Conservation (phyloP, 768 basidiomycete genomes). For the Suillus subaureus region DNA sequence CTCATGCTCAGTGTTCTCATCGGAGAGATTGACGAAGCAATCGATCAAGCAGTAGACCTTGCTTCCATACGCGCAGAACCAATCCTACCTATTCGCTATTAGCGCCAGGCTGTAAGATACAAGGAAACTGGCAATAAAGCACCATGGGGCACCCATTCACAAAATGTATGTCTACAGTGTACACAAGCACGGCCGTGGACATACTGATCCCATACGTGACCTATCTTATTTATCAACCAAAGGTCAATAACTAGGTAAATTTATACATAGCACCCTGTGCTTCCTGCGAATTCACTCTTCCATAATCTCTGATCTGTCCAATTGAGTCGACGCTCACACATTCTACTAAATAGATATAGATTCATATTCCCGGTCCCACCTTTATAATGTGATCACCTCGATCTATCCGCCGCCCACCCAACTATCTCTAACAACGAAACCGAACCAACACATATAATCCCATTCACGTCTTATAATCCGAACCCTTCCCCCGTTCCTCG, state of each 20-base stretch:
- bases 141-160: background rate
- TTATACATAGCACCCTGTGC: constrained; percentile 6
- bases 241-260: background rate
- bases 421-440: background rate
- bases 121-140: background rate
- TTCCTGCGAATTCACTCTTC: background rate
- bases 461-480: background rate
- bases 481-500: background rate
- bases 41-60: constrained; percentile 77
- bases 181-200: background rate
- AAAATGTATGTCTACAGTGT: constrained; percentile 7
- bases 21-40: constrained; percentile 82
- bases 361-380: background rate
- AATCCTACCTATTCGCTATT: constrained; percentile 80
- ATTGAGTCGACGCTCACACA: background rate
- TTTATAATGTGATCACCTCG: background rate
- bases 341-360: background rate
- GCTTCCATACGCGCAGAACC: constrained; percentile 86
- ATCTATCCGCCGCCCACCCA: background rate
- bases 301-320: background rate
- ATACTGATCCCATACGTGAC: background rate
- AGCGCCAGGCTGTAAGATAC: constrained; percentile 13
- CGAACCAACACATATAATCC: background rate
- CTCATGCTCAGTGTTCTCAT: constrained; percentile 60
- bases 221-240: background rate